phyloP scores from a whole-genome alignment of 2,329 filamentous ascomycete genomes.

The Alternaria burnsii region DNA sequence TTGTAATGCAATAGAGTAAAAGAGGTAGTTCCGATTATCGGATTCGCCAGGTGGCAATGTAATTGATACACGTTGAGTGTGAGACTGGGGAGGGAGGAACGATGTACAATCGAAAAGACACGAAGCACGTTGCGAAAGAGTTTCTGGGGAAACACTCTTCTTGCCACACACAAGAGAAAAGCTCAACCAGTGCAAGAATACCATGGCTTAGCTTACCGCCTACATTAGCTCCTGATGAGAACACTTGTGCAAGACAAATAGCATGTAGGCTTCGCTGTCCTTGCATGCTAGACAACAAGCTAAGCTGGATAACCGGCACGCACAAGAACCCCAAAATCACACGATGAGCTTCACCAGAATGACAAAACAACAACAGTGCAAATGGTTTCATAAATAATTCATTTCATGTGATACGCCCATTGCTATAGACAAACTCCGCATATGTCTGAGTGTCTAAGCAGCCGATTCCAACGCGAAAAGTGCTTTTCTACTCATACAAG shows the following conservation, averaged over 20 bases:
- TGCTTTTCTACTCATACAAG: slow-evolving; percentile 43
- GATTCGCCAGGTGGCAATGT: not conserved
- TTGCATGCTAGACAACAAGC: not conserved
- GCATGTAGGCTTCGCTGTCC: not conserved
- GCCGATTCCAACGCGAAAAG: slow-evolving; percentile 17
- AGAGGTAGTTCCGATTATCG: not conserved
- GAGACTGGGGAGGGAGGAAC: not conserved
- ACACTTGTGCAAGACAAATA: not conserved
- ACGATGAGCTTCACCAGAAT: not conserved
- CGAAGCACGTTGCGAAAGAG: not conserved
- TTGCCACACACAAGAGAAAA: too few relatives aligned
- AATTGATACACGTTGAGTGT: not conserved
- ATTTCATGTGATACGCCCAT: slow-evolving; percentile 23
- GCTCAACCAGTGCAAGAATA: not conserved
- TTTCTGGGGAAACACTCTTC: not conserved
- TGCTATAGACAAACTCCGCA: slow-evolving; percentile 28
- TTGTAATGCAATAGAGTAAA: not conserved
- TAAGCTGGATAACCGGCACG: not conserved
- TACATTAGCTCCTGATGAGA: too few relatives aligned
- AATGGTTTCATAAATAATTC: slow-evolving; percentile 26
- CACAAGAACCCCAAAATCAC: not conserved
- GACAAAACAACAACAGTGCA: not conserved
- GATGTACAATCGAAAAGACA: not conserved
- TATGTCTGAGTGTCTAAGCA: slow-evolving; percentile 28
- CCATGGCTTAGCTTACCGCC: too few relatives aligned